Evolutionary conservation across 2,329 filamentous ascomycete species (phyloP).

Genomic region (Aspergillus novoparasiticus): DNA sequence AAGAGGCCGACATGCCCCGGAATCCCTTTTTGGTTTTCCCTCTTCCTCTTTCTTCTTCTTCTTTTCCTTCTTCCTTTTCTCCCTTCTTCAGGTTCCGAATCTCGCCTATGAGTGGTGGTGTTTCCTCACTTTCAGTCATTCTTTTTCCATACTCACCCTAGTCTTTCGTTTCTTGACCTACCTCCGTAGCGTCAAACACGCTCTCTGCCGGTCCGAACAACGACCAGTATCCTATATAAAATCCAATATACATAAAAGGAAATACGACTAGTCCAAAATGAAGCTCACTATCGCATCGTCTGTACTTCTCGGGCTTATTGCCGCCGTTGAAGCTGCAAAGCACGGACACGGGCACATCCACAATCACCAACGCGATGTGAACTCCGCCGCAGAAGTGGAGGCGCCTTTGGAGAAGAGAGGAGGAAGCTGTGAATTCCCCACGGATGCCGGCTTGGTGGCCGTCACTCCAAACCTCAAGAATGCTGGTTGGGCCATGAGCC

Average conservation of each 20-base stretch:
- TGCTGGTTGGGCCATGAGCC: constrained; percentile 78
- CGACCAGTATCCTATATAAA: neutral
- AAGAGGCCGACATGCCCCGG: neutral
- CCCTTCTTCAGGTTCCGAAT: constrained; percentile 1
- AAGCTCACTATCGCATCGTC: constrained; percentile 37
- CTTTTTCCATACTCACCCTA: constrained; percentile 22
- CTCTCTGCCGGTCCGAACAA: neutral
- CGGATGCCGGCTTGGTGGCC: constrained; percentile 65
- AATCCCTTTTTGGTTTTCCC: constrained; percentile 3
- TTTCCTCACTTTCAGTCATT: constrained; percentile 1
- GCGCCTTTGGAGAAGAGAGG: constrained; percentile 55
- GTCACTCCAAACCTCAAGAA: constrained; percentile 68
- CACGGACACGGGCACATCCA: constrained; percentile 30
- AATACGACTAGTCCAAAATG: constrained; percentile 25
- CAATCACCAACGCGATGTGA: constrained; percentile 24
- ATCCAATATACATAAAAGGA: neutral
- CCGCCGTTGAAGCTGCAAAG: constrained; percentile 38
- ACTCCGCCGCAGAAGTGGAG: constrained; percentile 27
- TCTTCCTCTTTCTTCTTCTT: neutral
- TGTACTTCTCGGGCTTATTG: constrained; percentile 41
- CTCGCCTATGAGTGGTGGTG: constrained; percentile 2
- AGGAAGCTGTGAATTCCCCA: constrained; percentile 66
- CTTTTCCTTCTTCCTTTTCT: constrained; percentile 5
- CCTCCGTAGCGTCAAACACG: neutral
- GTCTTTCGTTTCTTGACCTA: constrained; percentile 19